phyloP scores from a whole-genome alignment of 805 yeast species.

The Ogataea dorogensis region DNA sequence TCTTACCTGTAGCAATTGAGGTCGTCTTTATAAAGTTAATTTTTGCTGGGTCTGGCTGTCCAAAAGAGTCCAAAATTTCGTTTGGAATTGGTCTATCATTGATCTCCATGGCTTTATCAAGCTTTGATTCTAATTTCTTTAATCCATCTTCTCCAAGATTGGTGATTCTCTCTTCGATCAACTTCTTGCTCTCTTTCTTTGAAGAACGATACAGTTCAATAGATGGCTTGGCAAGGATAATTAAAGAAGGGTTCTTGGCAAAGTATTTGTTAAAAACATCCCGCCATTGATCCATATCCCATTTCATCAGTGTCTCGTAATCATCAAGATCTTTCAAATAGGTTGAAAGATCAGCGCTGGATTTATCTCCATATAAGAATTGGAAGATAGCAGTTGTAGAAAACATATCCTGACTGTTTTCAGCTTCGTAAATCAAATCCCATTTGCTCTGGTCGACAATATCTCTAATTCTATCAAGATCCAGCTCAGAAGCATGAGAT shows the following conservation, averaged over 20 bases:
- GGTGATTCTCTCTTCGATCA: slow-evolving; percentile 48
- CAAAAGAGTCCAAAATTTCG: slow-evolving; percentile 57
- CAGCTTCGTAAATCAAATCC: slow-evolving; percentile 59
- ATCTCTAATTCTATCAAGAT: slow-evolving; percentile 63
- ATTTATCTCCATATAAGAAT: slow-evolving; percentile 71
- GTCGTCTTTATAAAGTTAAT: slow-evolving; percentile 70
- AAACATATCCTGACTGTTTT: slow-evolving; percentile 59
- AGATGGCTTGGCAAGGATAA: slow-evolving; percentile 75
- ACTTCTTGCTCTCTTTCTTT: slow-evolving; percentile 49
- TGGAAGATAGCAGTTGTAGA: slow-evolving; percentile 71
- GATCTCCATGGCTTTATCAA: slow-evolving; percentile 59
- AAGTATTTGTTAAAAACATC: slow-evolving; percentile 50
- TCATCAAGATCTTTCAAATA: slow-evolving; percentile 58
- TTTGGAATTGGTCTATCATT: slow-evolving; percentile 82
- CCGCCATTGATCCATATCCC: slow-evolving; percentile 73
- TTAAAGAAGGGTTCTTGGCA: slow-evolving; percentile 59
- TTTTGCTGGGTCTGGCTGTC: slow-evolving; percentile 69
- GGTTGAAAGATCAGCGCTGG: slow-evolving; percentile 55
- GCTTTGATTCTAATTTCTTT: slow-evolving; percentile 43
- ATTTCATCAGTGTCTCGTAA: slow-evolving; percentile 53
- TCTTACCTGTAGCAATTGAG: slow-evolving; percentile 59
- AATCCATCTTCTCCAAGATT: slow-evolving; percentile 62
- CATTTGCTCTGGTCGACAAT: slow-evolving; percentile 63
- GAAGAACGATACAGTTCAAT: slow-evolving; percentile 49
- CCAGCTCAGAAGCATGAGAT: slow-evolving; percentile 56